Evolutionary conservation across 2,329 filamentous ascomycete genomes (phyloP).

Genomic region (Trichoderma sp.): DNA sequence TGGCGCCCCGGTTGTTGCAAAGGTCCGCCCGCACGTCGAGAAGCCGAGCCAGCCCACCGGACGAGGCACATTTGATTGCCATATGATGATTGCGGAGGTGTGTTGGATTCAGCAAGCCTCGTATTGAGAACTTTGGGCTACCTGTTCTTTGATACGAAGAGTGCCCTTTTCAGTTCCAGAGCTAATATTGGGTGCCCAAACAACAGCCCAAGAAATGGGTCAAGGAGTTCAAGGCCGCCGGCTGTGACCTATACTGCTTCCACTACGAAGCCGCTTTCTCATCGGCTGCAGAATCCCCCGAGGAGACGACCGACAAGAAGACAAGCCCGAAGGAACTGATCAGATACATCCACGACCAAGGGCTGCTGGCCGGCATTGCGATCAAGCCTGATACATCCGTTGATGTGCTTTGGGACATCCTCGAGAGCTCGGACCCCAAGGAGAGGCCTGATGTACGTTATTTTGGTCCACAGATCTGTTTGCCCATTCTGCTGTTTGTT

Average conservation of each 20-base stretch:
- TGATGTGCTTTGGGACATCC: conserved; percentile 87
- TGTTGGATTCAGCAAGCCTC: neutral
- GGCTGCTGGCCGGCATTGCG: conserved; percentile 89
- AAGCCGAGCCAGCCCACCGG: conserved; percentile 68
- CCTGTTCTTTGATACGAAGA: neutral
- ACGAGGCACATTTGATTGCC: conserved; percentile 95
- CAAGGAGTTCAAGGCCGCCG: conserved; percentile 87
- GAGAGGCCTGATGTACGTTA: conserved; percentile 83
- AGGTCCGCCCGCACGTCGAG: conserved; percentile 85
- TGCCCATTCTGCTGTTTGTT: neutral
- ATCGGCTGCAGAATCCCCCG: conserved; percentile 78
- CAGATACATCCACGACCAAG: conserved; percentile 83
- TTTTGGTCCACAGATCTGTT: conserved; percentile 27
- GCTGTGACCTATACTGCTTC: conserved; percentile 99
- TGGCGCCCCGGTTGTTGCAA: conserved; percentile 90
- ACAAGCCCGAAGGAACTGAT: conserved; percentile 86
- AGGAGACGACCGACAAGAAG: conserved; percentile 65
- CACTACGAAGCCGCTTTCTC: conserved; percentile 97
- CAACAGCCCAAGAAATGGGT: conserved; percentile 94
- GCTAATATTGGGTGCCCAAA: neutral
- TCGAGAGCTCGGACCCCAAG: conserved; percentile 69
- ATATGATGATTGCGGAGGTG: conserved; percentile 99
- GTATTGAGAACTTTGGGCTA: neutral
- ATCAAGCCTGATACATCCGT: conserved; percentile 92
- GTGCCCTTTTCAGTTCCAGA: neutral